Conservation (phyloP, 495 filamentous ascomycete species). For the Hyaloscypha finlandica region DNA sequence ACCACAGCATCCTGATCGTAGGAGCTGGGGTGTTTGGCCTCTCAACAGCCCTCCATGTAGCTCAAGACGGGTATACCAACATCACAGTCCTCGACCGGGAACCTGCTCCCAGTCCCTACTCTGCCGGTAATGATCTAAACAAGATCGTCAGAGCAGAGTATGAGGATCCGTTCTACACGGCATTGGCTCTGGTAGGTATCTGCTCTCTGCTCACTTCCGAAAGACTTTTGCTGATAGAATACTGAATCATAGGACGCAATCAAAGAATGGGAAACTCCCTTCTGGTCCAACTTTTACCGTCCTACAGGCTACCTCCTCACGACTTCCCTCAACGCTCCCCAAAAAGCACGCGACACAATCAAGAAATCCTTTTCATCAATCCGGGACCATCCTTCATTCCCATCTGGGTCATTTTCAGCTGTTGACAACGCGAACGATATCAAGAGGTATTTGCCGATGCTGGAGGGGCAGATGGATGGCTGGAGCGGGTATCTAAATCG, state of each 20-base stretch:
- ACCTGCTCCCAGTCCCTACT: slow-evolving; percentile 40
- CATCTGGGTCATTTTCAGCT: background rate
- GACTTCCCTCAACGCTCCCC: slow-evolving; percentile 46
- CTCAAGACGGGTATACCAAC: slow-evolving; percentile 45
- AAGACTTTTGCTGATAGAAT: background rate
- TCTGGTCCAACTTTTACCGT: slow-evolving; percentile 51
- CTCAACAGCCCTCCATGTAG: slow-evolving; percentile 60
- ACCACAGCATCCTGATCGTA: slow-evolving; percentile 46
- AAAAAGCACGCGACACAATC: slow-evolving; percentile 49
- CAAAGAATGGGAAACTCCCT: slow-evolving; percentile 49
- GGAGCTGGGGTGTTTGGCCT: slow-evolving; percentile 67
- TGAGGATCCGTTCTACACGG: slow-evolving; percentile 54
- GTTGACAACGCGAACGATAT: slow-evolving; percentile 42
- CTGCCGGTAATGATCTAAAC: slow-evolving; percentile 66
- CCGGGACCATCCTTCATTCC: slow-evolving; percentile 29
- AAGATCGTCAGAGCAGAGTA: slow-evolving; percentile 70
- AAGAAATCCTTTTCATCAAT: slow-evolving; percentile 47
- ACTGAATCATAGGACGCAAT: slow-evolving; percentile 40
- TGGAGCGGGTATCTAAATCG: slow-evolving; percentile 59
- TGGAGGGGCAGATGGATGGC: slow-evolving; percentile 48
- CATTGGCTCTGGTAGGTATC: slow-evolving; percentile 46
- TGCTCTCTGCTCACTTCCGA: background rate
- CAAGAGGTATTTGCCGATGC: slow-evolving; percentile 43
- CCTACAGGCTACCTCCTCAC: slow-evolving; percentile 56
- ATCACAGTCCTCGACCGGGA: slow-evolving; percentile 60